Base-by-base conservation (phyloP, 2,329 filamentous ascomycete species). In the Myrmaecium sp. region DNA sequence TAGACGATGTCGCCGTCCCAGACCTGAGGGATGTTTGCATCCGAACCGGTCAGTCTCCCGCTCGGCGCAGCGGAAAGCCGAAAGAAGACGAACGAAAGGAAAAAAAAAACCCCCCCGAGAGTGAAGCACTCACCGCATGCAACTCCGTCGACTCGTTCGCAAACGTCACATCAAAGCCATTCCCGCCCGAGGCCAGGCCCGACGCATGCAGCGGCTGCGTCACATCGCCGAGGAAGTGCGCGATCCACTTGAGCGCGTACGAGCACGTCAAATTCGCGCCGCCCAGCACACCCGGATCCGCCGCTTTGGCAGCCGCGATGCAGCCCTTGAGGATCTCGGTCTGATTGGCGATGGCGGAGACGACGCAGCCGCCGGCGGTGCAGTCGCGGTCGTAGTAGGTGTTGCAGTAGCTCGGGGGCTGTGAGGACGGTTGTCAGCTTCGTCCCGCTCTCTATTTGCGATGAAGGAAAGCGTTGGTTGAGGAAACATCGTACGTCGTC, bases 331-430 rank as follows among this genome's bases (percentile, higher is more conserved):
- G 37, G 33, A 56, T 55, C 3, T 36, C 32, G 3, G 50, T 55
- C 34, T 54, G 52, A 27, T 56, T 57, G 9, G 46, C 46, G 30
- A 57, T 55, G 8, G 52, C 52, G 10, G 45, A 49, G 10, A 57
- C 51, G 18, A 56, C 47, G 23, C 52, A 56, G 2, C 52, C 52
- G 9, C 46, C 47, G 14, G 41, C 38, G 4, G 44, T 38, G 26
- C 52, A 56, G 27, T 56, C 52, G 13, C 39, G 39, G 5, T 36
- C 37, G 29, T 53, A 55, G 31, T 52, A 37, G 2, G 54, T 33
- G 17, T 41, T 40, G 30, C 52, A 57, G 11, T 30, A 31, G 4
- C 40, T 28, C 2, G 51, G 50, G 2, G 47, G 41, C 31, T 33
- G 21, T 16, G 5, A 20, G 18, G n/a, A 20, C n/a, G 27, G 8